These are phyloP conservation scores for Alternaria metachromatica DNA, from an alignment of 2,329 filamentous ascomycete genomes.

Conservation along the genomic window DNA sequence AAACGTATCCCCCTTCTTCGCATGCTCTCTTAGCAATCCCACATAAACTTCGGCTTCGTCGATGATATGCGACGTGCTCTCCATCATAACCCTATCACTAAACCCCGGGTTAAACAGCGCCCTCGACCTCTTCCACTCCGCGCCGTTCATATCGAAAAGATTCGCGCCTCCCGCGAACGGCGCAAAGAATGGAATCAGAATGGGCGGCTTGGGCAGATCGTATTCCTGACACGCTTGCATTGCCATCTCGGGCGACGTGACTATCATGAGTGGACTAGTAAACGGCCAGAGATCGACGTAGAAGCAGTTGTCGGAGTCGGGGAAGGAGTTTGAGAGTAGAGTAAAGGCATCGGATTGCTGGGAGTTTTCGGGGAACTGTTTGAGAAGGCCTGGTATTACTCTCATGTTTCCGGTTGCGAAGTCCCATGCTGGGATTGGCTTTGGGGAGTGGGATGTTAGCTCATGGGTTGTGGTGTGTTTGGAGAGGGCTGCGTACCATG, in stretches of 20 bases:
- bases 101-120: constrained; percentile 26
- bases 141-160: constrained; percentile 20
- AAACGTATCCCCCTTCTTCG: constrained; percentile 1
- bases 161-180: constrained; percentile 19
- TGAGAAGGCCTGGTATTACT: background rate
- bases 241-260: constrained; percentile 13
- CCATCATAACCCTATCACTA: constrained; percentile 54
- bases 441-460: background rate
- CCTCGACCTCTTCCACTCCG: constrained; percentile 38
- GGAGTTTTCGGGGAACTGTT: constrained; percentile 15
- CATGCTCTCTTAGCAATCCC: background rate
- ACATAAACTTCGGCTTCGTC: constrained; percentile 6
- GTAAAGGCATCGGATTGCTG: constrained; percentile 16
- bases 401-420: constrained; percentile 15
- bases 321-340: constrained; percentile 8
- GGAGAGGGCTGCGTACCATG: constrained; percentile 1
- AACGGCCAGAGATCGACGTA: constrained; percentile 30
- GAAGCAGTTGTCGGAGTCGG: constrained; percentile 2
- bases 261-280: constrained; percentile 14
- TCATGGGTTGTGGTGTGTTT: background rate
- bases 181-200: constrained; percentile 10
- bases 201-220: constrained; percentile 15
- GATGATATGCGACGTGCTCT: constrained; percentile 14
- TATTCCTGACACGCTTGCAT: constrained; percentile 7
- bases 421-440: constrained; percentile 24